phyloP scores from a whole-genome alignment of 306 rosid genomes.

The Fragaria nilgerrensis region DNA sequence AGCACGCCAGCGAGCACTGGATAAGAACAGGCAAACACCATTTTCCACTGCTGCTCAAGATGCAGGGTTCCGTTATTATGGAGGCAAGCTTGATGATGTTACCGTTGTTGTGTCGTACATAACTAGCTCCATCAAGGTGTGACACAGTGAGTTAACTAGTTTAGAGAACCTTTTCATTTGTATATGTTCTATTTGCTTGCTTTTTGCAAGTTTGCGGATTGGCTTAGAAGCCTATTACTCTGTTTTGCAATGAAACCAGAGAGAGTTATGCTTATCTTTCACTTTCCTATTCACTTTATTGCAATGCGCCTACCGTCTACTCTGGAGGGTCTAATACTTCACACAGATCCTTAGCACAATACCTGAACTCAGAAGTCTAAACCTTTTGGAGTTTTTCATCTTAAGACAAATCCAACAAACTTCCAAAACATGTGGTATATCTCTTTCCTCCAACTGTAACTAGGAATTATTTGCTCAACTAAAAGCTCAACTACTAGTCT shows the following conservation, averaged over 20 bases:
- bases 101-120: constrained; percentile 80
- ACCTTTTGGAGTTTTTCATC: not conserved
- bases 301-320: not conserved
- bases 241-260: constrained; percentile 3
- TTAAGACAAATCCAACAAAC: not conserved
- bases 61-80: constrained; percentile 73
- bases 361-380: not conserved
- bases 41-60: constrained; percentile 88
- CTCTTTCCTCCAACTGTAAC: not conserved
- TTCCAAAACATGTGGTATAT: too few species aligned
- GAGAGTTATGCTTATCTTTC: not conserved
- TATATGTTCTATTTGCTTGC: not conserved
- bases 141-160: constrained; percentile 11
- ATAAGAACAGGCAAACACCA: constrained; percentile 68
- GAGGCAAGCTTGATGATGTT: constrained; percentile 93
- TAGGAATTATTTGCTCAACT: not conserved
- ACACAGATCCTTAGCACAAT: not conserved
- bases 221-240: not conserved
- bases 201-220: not conserved
- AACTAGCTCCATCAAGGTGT: constrained; percentile 29
- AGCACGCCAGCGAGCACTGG: constrained; percentile 71
- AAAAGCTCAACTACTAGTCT: not conserved
- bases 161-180: not conserved
- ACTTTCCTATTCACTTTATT: not conserved
- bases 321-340: not conserved